Conservation (phyloP, 2,329 filamentous ascomycete species). For the Colletotrichum noveboracense region DNA sequence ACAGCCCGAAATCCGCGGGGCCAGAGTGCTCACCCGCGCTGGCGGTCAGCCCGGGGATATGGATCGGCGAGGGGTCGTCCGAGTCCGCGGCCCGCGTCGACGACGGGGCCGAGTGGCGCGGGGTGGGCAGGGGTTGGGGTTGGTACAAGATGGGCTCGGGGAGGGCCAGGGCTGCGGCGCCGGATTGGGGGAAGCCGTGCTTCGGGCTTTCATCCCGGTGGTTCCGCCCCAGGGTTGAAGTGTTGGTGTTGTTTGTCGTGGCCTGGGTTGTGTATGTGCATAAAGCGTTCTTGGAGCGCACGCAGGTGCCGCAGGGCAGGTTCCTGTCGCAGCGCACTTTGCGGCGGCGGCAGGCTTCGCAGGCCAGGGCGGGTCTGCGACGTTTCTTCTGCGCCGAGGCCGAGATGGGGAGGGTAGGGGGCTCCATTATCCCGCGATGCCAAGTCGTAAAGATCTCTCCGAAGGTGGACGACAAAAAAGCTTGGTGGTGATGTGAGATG, state of each 20-base stretch:
- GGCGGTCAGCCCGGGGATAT: background rate
- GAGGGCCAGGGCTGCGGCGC: background rate
- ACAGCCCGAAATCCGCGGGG: background rate
- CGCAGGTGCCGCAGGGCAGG: slow-evolving; percentile 63
- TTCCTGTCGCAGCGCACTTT: slow-evolving; percentile 68
- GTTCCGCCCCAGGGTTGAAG: background rate
- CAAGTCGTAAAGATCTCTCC: background rate
- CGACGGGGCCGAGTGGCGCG: background rate
- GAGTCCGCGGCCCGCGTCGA: background rate
- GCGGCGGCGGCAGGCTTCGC: slow-evolving; percentile 61
- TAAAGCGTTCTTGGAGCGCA: slow-evolving; percentile 57
- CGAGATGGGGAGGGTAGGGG: background rate
- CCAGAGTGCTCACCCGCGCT: background rate
- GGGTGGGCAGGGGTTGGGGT: background rate
- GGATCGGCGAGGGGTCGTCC: background rate
- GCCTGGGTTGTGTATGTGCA: slow-evolving; percentile 55
- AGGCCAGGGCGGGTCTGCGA: slow-evolving; percentile 51
- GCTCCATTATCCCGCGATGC: background rate
- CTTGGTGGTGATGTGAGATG: background rate
- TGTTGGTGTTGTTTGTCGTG: slow-evolving; percentile 24
- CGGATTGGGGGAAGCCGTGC: background rate
- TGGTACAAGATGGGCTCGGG: slow-evolving; percentile 6
- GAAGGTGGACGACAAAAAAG: background rate
- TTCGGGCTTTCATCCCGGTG: background rate
- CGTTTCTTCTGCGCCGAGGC: slow-evolving; percentile 37